phyloP scores from a whole-genome alignment of 2,329 filamentous ascomycete species.

The Phyllosticta capitalensis region DNA sequence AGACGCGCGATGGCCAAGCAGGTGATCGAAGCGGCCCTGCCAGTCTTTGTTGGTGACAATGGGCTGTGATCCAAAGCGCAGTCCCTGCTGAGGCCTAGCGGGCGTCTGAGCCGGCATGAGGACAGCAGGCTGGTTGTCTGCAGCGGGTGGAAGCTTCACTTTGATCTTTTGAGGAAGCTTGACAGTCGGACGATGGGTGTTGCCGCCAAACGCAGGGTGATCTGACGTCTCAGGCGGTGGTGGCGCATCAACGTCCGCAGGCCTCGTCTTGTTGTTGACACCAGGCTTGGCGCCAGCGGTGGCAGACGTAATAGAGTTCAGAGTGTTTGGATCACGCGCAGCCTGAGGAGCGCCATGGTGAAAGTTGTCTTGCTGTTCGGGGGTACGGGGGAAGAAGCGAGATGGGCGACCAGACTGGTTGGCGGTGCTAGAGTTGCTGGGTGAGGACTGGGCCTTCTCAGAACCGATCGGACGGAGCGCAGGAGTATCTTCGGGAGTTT shows the following conservation, averaged over 20 bases:
- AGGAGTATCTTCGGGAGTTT: neutral
- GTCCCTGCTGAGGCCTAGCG: constrained; percentile 12
- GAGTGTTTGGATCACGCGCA: constrained; percentile 3
- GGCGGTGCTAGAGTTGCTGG: neutral
- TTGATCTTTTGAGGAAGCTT: constrained; percentile 62
- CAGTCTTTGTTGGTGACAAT: constrained; percentile 41
- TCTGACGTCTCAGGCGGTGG: constrained; percentile 64
- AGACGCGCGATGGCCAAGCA: constrained; percentile 35
- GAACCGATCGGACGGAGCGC: constrained; percentile 3
- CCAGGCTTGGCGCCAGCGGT: constrained; percentile 4
- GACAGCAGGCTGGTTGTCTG: constrained; percentile 32
- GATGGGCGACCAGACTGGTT: constrained; percentile 16
- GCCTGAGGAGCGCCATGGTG: neutral
- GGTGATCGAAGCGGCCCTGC: constrained; percentile 76
- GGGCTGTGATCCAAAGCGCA: constrained; percentile 26
- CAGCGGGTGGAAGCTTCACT: constrained; percentile 66
- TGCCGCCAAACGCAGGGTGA: constrained; percentile 64
- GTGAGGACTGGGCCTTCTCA: constrained; percentile 8
- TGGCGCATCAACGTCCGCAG: constrained; percentile 24
- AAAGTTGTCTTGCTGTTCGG: neutral
- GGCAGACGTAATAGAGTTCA: constrained; percentile 11
- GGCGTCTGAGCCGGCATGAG: constrained; percentile 23
- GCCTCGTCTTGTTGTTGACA: neutral
- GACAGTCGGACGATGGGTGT: constrained; percentile 56
- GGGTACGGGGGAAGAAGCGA: constrained; percentile 25